Evolutionary conservation across 495 filamentous ascomycete genomes (phyloP), one percentile per base, ranked within the genome.

Genomic region (Hyaloscypha finlandica): DNA sequence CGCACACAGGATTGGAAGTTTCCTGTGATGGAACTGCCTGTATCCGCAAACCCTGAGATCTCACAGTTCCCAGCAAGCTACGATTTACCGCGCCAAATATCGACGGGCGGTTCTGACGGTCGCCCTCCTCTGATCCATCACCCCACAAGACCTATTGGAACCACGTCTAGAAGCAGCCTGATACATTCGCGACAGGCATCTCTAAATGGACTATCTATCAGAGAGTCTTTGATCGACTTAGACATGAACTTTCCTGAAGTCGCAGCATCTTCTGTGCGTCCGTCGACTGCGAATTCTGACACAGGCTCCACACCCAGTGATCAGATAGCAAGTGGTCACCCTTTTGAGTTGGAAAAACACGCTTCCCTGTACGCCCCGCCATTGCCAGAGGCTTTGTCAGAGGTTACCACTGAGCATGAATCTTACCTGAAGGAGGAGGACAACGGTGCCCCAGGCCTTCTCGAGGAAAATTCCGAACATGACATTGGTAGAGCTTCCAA

Each of bases 1-100:
- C 77, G 81, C 8, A 85, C 85, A 0, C 81, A 84, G 55, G 86
- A 89, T 51, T 89, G 86, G 86, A 87, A 82, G 42, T 89, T 88
- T 72, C 86, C 87, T 3, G 77, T 81, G 33, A 79, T 81, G 77
- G 73, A 72, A 3, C 77, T 73, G 37, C 79, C 81, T 25, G 75
- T 81, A 1, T 83, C 83, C 6, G 82, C 81, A 8, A 78, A 81
- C 53, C 81, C 82, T 0, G 81, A 83, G 63, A 71, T 80, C 60
- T 81, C 80, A 0, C 75, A 79, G 39, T 85, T 84, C 64, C 74
- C 81, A 64, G 61, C 31, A 67, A 72, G 3, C 19, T 65, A 12
- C 59, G 65, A 11, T 52, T 61, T 31, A 68, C 66, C 14, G 52
- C 51, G 22, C 6, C 61, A 69, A 9, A 73, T 65, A 32, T 60